phyloP scores from a whole-genome alignment of 257 asterid genomes.

The Dorcoceras hygrometricum region DNA sequence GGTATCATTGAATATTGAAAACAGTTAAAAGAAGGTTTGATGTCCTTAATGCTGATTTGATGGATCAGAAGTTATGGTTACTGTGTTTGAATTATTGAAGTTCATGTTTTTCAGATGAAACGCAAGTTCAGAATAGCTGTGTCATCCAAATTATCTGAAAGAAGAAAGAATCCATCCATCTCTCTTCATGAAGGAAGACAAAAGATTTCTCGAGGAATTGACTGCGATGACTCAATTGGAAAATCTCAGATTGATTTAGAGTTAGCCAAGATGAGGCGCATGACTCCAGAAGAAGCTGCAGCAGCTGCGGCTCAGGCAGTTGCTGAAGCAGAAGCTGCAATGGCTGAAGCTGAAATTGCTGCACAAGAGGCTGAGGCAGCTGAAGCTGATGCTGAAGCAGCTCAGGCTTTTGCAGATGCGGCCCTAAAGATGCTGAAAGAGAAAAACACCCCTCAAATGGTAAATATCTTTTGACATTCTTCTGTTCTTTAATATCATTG shows the following conservation, averaged over 20 bases:
- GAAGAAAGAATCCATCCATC: slow-evolving; percentile 43
- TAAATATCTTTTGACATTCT: slow-evolving; percentile 31
- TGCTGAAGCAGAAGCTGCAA: slow-evolving; percentile 93
- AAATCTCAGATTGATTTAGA: slow-evolving; percentile 70
- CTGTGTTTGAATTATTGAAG: background rate
- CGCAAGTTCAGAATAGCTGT: slow-evolving; percentile 71
- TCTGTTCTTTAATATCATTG: background rate
- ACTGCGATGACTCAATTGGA: slow-evolving; percentile 40
- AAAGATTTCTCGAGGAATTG: slow-evolving; percentile 42
- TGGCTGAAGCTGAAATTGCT: slow-evolving; percentile 96
- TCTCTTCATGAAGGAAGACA: slow-evolving; percentile 47
- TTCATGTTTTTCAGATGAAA: slow-evolving; percentile 45
- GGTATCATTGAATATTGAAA: slow-evolving; percentile 37
- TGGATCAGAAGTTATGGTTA: background rate
- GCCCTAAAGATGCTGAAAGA: slow-evolving; percentile 71
- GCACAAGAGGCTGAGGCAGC: slow-evolving; percentile 92
- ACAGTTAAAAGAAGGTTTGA: background rate
- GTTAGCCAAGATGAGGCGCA: slow-evolving; percentile 63
- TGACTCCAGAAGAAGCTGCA: slow-evolving; percentile 84
- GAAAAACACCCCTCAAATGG: slow-evolving; percentile 62
- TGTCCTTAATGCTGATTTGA: slow-evolving; percentile 14
- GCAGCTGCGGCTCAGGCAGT: slow-evolving; percentile 95
- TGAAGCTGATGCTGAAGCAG: slow-evolving; percentile 94
- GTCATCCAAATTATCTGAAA: slow-evolving; percentile 46
- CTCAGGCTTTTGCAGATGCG: slow-evolving; percentile 92